These are phyloP conservation scores for Ailanthus altissimus DNA, from an alignment of 345 rosid species.

Conservation along the genomic window DNA sequence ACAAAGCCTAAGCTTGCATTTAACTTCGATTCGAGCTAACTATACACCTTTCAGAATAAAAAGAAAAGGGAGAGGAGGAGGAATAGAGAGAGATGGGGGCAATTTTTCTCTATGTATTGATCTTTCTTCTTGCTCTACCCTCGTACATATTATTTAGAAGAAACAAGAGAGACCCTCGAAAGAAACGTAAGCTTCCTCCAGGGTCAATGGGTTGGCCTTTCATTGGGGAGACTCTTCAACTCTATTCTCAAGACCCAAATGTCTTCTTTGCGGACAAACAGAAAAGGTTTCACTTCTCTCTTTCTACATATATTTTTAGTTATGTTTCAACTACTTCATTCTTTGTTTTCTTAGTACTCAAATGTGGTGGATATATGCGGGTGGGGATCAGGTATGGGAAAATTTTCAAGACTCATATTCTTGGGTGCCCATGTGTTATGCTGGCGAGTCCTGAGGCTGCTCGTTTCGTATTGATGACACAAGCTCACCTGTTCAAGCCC, in stretches of 20 bases:
- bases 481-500: constrained; percentile 81
- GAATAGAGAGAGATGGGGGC: constrained; percentile 24
- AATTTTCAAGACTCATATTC: constrained; percentile 85
- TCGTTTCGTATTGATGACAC: constrained; percentile 64
- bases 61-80: no score
- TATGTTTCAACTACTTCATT: neutral
- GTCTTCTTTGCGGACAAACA: constrained; percentile 58
- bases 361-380: neutral
- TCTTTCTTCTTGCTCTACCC: constrained; percentile 28
- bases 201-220: constrained; percentile 82
- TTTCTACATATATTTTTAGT: no score
- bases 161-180: constrained; percentile 17
- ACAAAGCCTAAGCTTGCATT: neutral
- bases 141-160: constrained; percentile 21
- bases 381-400: constrained; percentile 62
- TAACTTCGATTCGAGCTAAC: neutral
- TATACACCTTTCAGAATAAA: no score
- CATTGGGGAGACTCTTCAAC: constrained; percentile 70
- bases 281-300: constrained; percentile 41
- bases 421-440: constrained; percentile 94
- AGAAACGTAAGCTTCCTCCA: constrained; percentile 53
- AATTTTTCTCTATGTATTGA: constrained; percentile 27
- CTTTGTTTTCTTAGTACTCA: neutral
- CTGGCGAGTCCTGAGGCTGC: constrained; percentile 91
- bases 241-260: constrained; percentile 69